Conservation (phyloP, 495 filamentous ascomycete species). For the Penicillium roqueforti region DNA sequence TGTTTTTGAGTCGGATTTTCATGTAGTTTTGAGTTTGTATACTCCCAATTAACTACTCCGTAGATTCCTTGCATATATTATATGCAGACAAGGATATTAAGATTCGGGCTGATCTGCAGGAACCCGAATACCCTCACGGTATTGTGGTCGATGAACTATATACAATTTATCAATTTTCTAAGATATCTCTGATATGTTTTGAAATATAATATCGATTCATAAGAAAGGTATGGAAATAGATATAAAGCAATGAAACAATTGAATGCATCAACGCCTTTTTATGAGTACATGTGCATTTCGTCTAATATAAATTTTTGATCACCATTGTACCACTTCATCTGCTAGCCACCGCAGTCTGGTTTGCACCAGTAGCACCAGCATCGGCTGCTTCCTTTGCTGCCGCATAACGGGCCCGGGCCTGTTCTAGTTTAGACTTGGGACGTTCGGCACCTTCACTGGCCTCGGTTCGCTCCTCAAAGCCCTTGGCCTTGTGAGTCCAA, state of each 20-base stretch:
- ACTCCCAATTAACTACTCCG: background rate
- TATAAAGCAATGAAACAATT: background rate
- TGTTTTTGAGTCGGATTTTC: background rate
- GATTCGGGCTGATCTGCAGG: slow-evolving; percentile 4
- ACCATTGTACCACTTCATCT: background rate
- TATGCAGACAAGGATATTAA: background rate
- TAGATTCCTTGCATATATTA: background rate
- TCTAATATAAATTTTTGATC: background rate
- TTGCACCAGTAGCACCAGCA: slow-evolving; percentile 6
- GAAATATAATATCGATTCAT: background rate
- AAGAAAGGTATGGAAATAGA: background rate
- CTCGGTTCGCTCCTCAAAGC: slow-evolving; percentile 22
- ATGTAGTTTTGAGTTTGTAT: background rate
- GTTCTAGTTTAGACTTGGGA: slow-evolving; percentile 45
- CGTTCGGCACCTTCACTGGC: slow-evolving; percentile 23
- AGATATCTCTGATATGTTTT: background rate
- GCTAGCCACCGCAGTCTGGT: slow-evolving; percentile 3
- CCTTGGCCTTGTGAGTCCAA: slow-evolving; percentile 68
- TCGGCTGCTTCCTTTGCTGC: slow-evolving; percentile 29
- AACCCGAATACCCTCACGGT: background rate
- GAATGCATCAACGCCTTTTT: slow-evolving; percentile 5
- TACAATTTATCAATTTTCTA: too few species aligned
- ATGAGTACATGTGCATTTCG: slow-evolving; percentile 6
- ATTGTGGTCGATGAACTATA: background rate
- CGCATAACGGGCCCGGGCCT: slow-evolving; percentile 45